A percentile compares a stretch with the other conserved stretches of the same genome.
phyloP scores from a whole-genome alignment of 768 basidiomycete species.

The Phaeotremella fagi region DNA sequence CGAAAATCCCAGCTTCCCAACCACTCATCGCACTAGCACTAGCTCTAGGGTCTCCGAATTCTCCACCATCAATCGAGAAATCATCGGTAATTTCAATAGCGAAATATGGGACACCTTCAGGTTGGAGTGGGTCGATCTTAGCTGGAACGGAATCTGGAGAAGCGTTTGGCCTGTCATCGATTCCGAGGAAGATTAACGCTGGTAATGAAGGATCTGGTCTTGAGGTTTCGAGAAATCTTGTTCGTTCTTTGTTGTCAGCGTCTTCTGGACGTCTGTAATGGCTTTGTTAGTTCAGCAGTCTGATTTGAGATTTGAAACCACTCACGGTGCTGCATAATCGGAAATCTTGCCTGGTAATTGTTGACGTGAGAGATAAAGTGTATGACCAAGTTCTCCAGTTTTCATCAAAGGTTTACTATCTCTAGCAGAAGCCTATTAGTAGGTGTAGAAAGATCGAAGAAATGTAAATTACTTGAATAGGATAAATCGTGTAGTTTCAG shows the following conservation, averaged over 20 bases:
- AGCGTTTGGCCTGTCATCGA: constrained; percentile 39
- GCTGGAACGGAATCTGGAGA: constrained; percentile 51
- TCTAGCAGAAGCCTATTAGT: constrained; percentile 47
- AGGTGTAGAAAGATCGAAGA: constrained; percentile 52
- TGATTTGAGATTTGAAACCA: background rate
- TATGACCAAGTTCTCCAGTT: constrained; percentile 55
- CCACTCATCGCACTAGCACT: constrained; percentile 52
- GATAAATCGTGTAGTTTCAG: constrained; percentile 67
- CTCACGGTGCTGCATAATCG: constrained; percentile 27
- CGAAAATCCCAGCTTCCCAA: constrained; percentile 71
- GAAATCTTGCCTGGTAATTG: constrained; percentile 60
- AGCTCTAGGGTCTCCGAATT: constrained; percentile 50
- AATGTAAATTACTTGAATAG: constrained; percentile 63
- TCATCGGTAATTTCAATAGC: constrained; percentile 52
- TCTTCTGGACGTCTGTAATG: constrained; percentile 7
- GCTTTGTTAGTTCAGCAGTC: background rate
- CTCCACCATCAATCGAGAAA: constrained; percentile 47
- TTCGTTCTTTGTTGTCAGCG: constrained; percentile 14
- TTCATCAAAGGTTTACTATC: constrained; percentile 49
- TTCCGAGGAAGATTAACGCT: constrained; percentile 43
- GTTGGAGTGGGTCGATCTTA: constrained; percentile 61
- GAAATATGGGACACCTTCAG: constrained; percentile 82
- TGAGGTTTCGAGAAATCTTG: constrained; percentile 54
- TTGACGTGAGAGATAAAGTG: constrained; percentile 65
- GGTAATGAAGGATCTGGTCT: constrained; percentile 27